Conservation (phyloP, 306 rosid species). For the Quercus rubra region DNA sequence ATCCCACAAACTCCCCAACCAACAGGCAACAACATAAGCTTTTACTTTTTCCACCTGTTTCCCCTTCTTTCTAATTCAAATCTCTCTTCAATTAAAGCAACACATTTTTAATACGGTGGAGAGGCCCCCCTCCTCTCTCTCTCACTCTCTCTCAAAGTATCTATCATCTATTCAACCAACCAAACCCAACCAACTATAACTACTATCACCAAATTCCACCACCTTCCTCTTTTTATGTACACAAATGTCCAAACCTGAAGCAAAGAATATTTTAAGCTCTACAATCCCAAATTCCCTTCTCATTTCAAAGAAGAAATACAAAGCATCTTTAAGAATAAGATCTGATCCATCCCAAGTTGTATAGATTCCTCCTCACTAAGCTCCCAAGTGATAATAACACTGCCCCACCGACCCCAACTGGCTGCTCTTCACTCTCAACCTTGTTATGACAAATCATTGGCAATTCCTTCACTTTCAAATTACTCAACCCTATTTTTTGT, state of each 20-base stretch:
- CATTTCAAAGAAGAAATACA: neutral
- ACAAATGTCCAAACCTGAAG: constrained; percentile 49
- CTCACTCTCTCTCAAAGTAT: constrained; percentile 5
- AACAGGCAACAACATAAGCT: neutral
- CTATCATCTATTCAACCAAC: constrained; percentile 40
- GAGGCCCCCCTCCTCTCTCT: neutral
- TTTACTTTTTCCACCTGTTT: constrained; percentile 16
- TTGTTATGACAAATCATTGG: constrained; percentile 44
- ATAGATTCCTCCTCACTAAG: constrained; percentile 81
- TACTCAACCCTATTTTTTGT: constrained; percentile 59
- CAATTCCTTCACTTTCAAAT: constrained; percentile 72
- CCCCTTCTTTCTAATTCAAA: constrained; percentile 7
- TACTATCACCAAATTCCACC: constrained; percentile 45
- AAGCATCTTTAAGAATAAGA: constrained; percentile 54
- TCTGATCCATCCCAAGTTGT: constrained; percentile 76
- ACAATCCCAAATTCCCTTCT: constrained; percentile 23
- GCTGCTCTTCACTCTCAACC: constrained; percentile 51
- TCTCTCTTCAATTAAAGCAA: constrained; percentile 34
- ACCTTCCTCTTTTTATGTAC: constrained; percentile 48
- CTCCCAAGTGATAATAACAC: constrained; percentile 81
- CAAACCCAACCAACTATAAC: constrained; percentile 57
- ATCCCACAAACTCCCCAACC: constrained; percentile 15
- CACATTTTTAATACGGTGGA: constrained; percentile 30
- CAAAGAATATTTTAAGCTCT: constrained; percentile 57
- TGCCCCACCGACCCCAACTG: constrained; percentile 81